These are phyloP conservation scores for Pseudogymnoascus destructans DNA, from an alignment of 2,329 filamentous ascomycete species.

Conservation along the genomic window DNA sequence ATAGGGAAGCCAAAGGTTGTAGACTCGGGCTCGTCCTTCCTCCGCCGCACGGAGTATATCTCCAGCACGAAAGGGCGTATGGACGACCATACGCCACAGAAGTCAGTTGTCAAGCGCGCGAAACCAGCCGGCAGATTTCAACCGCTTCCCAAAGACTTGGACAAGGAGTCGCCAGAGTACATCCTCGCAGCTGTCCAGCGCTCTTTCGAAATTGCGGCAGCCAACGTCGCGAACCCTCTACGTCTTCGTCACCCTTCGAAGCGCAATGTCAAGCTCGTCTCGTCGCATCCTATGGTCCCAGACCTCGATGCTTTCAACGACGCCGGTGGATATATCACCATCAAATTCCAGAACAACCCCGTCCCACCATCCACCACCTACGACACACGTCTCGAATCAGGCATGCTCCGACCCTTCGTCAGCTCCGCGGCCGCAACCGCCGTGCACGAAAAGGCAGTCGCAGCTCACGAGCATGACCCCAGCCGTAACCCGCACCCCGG, in stretches of 20 bases:
- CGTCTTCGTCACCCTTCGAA: slow-evolving; percentile 46
- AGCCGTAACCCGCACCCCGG: slow-evolving; percentile 41
- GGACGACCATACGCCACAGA: slow-evolving; percentile 34
- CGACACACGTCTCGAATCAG: slow-evolving; percentile 47
- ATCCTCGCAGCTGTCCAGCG: slow-evolving; percentile 57
- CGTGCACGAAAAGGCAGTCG: slow-evolving; percentile 35
- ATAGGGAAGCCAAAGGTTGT: slow-evolving; percentile 72
- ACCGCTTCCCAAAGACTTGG: slow-evolving; percentile 32
- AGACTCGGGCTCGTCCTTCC: slow-evolving; percentile 75
- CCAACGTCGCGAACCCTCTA: slow-evolving; percentile 40
- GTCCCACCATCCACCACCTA: slow-evolving; percentile 40
- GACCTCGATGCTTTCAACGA: slow-evolving; percentile 58
- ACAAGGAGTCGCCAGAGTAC: slow-evolving; percentile 49
- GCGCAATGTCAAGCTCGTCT: slow-evolving; percentile 40
- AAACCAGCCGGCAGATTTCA: slow-evolving; percentile 37
- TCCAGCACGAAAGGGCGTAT: slow-evolving; percentile 41
- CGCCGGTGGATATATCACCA: slow-evolving; percentile 53
- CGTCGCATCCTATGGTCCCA: slow-evolving; percentile 48
- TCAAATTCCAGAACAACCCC: slow-evolving; percentile 56
- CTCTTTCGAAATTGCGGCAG: slow-evolving; percentile 42
- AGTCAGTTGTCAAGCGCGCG: slow-evolving; percentile 26
- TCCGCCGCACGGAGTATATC: slow-evolving; percentile 93
- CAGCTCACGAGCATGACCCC: slow-evolving; percentile 44
- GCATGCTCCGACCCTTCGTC: slow-evolving; percentile 48
- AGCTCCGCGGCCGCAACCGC: slow-evolving; percentile 41